Evolutionary conservation across 768 basidiomycete species (phyloP).

Genomic region (Kwoniella mangroviensis): DNA sequence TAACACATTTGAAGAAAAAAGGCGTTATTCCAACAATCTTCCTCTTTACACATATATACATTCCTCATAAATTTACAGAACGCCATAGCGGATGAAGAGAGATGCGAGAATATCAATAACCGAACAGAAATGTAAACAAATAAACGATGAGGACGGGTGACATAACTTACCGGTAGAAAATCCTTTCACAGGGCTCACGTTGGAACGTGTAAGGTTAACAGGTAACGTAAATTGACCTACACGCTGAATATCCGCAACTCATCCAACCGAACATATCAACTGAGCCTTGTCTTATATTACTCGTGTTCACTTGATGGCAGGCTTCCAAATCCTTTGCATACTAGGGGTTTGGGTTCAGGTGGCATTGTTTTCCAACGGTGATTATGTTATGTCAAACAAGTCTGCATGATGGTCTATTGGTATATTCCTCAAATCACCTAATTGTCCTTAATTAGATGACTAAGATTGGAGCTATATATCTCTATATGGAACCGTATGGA

Average conservation of each 20-base stretch:
- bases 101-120: neutral
- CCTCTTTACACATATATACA: neutral
- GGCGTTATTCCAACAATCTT: neutral
- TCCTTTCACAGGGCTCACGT: neutral
- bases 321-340: no score
- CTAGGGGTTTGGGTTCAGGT: no score
- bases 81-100: neutral
- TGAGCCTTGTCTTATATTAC: neutral
- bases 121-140: neutral
- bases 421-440: constrained; percentile 12
- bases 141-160: neutral
- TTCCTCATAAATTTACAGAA: neutral
- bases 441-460: constrained; percentile 14
- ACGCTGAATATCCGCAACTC: neutral
- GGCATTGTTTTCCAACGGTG: no score
- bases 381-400: no score
- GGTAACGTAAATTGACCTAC: neutral
- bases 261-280: neutral
- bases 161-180: neutral
- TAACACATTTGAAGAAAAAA: neutral
- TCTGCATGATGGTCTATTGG: constrained; percentile 13
- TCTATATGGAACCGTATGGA: neutral
- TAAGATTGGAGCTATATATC: neutral
- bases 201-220: neutral
- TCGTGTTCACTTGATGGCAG: no score